Base-by-base conservation (phyloP, 129 eudicot genomes). In the Ambrosia trifida region DNA sequence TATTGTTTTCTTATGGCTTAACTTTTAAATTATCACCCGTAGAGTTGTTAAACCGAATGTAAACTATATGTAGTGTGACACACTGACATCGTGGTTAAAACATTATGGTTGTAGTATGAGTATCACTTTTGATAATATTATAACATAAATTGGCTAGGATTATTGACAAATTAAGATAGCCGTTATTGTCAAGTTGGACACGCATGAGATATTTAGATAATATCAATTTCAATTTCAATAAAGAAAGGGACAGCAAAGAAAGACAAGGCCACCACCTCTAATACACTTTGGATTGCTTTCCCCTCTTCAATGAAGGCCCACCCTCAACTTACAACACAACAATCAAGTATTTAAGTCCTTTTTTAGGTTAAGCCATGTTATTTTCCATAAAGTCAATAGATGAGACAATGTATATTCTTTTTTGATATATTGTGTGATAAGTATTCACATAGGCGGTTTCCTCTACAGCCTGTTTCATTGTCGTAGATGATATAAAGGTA, bases 241-340 rank as follows among this genome's bases (percentile, higher is more conserved):
- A 63, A 70, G 77, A 78, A 70, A 78, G 72, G 31, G 81, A 78
- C 81, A 78, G 58, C 60, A 52, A 70, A 40, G 67, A 78, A 70
- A 62, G 64, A 62, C 72, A 77, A 70, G 74, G 43, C 68, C 19
- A 56, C 61, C 59, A 74, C 40, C 56, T 7, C 30, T 41, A 6
- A n/a, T 71, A 70, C 72, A 63, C 77, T 63, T 70, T 70, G 13
- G 43, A 68, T 76, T 68, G 63, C 69, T 57, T 76, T 75, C 11
- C 19, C 47, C 10, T 38, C 46, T 8, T 8, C 50, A 43, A 67
- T 17, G 24, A 41, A 70, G 41, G 66, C 64, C 77, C 81, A 77
- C 58, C 59, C 12, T 76, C 74, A 76, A 30, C 72, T 41, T 75
- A 66, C 50, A 51, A 78, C 51, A 44, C 40, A 66, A 31, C 60